These are phyloP conservation scores for Rhodocollybia butyracea DNA, from an alignment of 768 basidiomycete species.

Conservation along the genomic window DNA sequence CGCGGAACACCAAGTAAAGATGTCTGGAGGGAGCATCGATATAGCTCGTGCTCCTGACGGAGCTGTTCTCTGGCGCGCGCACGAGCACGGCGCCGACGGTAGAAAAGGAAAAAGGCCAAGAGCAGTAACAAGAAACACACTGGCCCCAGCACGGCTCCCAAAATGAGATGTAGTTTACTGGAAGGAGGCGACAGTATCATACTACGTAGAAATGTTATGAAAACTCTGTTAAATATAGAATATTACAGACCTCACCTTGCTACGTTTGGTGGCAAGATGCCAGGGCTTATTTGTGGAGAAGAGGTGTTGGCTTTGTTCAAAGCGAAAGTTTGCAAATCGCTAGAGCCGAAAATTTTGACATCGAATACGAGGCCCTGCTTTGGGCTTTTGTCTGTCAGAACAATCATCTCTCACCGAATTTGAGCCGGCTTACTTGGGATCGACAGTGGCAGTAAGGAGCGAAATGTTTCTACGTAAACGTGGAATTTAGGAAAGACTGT, in stretches of 20 bases:
- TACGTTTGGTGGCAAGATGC: neutral
- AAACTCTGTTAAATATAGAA: neutral
- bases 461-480: no score
- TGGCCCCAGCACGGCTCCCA: neutral
- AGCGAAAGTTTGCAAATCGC: no score
- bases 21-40: neutral
- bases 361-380: no score
- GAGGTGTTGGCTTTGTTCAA: no score
- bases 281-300: neutral
- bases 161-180: neutral
- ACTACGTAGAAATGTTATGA: neutral
- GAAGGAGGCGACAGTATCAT: neutral
- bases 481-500: no score
- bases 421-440: no score
- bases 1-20: neutral
- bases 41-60: neutral
- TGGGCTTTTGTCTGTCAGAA: no score
- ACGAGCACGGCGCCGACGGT: neutral
- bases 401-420: no score
- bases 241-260: neutral
- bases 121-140: neutral
- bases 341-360: no score
- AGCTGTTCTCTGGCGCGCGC: neutral
- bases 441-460: no score
- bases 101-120: neutral